Evolutionary conservation across 106 monocot species (phyloP).

Genomic region (Triglochin maritima): DNA sequence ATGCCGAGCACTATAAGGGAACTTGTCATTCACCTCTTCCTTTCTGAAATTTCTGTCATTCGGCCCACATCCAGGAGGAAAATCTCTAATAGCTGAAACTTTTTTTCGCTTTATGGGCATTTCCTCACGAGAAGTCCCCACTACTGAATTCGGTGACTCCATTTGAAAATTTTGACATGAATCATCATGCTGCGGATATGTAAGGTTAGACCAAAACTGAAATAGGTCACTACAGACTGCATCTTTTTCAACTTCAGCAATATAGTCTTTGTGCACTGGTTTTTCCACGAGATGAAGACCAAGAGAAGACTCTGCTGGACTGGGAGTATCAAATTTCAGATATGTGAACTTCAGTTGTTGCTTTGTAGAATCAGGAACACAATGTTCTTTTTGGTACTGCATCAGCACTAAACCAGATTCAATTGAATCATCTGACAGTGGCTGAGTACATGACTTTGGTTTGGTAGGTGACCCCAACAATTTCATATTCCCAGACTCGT

Average conservation of each 20-base stretch:
- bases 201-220: neutral
- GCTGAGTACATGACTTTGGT: no score
- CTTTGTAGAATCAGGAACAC: no score
- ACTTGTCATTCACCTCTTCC: neutral
- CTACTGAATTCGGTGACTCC: neutral
- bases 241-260: neutral
- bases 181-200: neutral
- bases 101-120: neutral
- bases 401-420: no score
- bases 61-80: neutral
- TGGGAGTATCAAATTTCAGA: no score
- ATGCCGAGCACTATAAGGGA: neutral
- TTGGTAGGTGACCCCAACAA: no score
- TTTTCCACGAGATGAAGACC: no score
- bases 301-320: no score
- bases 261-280: no score
- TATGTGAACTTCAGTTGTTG: no score
- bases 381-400: no score
- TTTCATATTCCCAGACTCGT: no score
- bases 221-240: neutral
- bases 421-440: no score
- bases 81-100: neutral
- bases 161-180: neutral
- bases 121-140: neutral
- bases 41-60: neutral